Conservation (phyloP, 1,284 basidiomycete species). For the Apiotrichum gracile region DNA sequence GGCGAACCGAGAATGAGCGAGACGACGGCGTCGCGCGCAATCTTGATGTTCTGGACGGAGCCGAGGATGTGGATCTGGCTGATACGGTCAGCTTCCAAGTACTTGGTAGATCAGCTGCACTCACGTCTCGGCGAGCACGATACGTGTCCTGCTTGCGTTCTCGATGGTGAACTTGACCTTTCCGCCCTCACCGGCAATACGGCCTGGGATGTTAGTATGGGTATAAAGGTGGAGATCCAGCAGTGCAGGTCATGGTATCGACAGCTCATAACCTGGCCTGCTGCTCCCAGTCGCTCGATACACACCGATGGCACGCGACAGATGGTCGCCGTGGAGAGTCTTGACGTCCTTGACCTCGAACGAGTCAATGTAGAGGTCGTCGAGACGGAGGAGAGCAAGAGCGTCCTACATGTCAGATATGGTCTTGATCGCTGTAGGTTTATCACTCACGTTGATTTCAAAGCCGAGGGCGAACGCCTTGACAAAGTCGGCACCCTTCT, state of each 20-base stretch:
- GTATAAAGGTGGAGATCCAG: neutral
- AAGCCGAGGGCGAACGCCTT: conserved; percentile 94
- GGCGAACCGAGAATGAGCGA: conserved; percentile 91
- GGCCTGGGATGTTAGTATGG: conserved; percentile 53
- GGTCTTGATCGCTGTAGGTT: neutral
- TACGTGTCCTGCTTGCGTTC: conserved; percentile 89
- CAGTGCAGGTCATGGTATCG: too few species aligned
- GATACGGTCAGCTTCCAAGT: neutral
- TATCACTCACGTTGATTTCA: conserved; percentile 68
- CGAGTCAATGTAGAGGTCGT: conserved; percentile 95
- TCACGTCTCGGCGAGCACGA: conserved; percentile 93
- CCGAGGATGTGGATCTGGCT: conserved; percentile 57
- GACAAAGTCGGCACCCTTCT: conserved; percentile 97
- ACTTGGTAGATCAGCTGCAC: conserved; percentile 36
- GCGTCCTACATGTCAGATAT: conserved; percentile 64
- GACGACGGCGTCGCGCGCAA: conserved; percentile 91
- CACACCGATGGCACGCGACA: conserved; percentile 87
- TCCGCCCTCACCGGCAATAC: conserved; percentile 96
- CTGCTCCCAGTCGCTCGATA: neutral
- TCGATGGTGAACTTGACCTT: conserved; percentile 99
- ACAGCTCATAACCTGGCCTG: neutral
- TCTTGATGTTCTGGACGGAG: conserved; percentile 76
- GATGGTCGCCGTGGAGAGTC: conserved; percentile 92
- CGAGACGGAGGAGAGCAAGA: conserved; percentile 86
- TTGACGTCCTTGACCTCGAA: conserved; percentile 99